Evolutionary conservation across 2,329 filamentous ascomycete genomes (phyloP).

Genomic region (Botryotinia narcissicola): DNA sequence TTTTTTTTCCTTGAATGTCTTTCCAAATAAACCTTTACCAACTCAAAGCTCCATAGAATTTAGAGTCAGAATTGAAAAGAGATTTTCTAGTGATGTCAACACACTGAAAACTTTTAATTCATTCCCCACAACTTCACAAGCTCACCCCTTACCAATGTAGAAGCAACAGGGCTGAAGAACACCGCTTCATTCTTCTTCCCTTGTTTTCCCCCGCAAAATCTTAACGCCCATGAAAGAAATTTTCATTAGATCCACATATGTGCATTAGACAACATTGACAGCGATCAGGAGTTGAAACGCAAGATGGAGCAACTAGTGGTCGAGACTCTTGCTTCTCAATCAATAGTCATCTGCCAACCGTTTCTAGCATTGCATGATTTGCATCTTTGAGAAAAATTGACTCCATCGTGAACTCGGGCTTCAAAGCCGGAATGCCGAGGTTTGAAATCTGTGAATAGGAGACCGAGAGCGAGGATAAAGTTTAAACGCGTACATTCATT

Average conservation of each 20-base stretch:
- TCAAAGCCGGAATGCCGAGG: background rate
- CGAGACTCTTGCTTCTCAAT: background rate
- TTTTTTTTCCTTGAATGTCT: background rate
- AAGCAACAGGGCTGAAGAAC: constrained; percentile 15
- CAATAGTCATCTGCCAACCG: constrained; percentile 9
- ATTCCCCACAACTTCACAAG: constrained; percentile 3
- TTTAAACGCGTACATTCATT: background rate
- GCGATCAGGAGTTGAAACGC: constrained; percentile 11
- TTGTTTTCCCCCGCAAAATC: constrained; percentile 15
- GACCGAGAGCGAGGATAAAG: background rate
- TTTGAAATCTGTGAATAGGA: background rate
- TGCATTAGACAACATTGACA: constrained; percentile 6
- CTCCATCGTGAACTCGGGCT: background rate
- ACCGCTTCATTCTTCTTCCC: background rate
- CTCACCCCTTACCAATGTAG: background rate
- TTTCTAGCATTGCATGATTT: background rate
- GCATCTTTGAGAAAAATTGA: background rate
- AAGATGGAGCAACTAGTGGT: background rate
- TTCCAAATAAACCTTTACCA: background rate
- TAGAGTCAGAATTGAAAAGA: constrained; percentile 1
- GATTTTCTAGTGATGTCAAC: constrained; percentile 10
- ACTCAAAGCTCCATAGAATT: constrained; percentile 2
- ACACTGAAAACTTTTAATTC: constrained; percentile 7
- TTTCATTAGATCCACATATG: constrained; percentile 14
- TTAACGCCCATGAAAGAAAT: constrained; percentile 8